These are phyloP conservation scores for Angophora floribunda DNA, from an alignment of 345 rosid genomes.

Conservation along the genomic window DNA sequence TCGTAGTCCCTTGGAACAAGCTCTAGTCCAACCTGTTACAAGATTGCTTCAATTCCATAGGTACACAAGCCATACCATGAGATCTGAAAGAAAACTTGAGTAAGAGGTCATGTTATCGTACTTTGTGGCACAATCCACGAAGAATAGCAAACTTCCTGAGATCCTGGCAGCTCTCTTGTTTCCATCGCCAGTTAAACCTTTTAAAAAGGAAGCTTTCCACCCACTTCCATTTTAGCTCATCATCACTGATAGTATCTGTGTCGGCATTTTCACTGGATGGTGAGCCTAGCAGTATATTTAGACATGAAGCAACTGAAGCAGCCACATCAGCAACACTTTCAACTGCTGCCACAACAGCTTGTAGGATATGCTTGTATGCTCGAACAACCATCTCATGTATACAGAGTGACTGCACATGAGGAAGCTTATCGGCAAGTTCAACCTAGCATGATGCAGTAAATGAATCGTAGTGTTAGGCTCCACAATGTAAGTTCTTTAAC, in stretches of 20 bases:
- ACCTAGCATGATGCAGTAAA: constrained; percentile 36
- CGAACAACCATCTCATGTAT: constrained; percentile 93
- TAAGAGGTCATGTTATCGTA: constrained; percentile 6
- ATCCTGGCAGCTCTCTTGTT: constrained; percentile 46
- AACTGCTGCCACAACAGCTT: constrained; percentile 79
- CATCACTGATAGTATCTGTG: constrained; percentile 28
- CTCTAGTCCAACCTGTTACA: constrained; percentile 81
- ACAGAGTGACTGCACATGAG: constrained; percentile 94
- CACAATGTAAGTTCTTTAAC: background rate
- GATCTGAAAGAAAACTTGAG: background rate
- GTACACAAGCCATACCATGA: background rate
- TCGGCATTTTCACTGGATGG: constrained; percentile 29
- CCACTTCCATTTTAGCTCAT: constrained; percentile 71
- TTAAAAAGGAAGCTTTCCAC: constrained; percentile 59
- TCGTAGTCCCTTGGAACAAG: constrained; percentile 90
- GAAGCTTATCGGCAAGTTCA: constrained; percentile 88
- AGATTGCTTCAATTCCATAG: constrained; percentile 9
- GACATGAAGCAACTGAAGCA: constrained; percentile 66
- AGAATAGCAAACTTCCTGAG: constrained; percentile 80
- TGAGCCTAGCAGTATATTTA: constrained; percentile 74
- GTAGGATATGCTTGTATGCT: constrained; percentile 87
- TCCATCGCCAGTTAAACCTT: constrained; percentile 79
- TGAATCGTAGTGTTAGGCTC: background rate
- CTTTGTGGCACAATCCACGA: constrained; percentile 94
- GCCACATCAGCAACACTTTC: constrained; percentile 57